phyloP scores from a whole-genome alignment of 345 rosid genomes.

The Eucalyptus shirleyi region DNA sequence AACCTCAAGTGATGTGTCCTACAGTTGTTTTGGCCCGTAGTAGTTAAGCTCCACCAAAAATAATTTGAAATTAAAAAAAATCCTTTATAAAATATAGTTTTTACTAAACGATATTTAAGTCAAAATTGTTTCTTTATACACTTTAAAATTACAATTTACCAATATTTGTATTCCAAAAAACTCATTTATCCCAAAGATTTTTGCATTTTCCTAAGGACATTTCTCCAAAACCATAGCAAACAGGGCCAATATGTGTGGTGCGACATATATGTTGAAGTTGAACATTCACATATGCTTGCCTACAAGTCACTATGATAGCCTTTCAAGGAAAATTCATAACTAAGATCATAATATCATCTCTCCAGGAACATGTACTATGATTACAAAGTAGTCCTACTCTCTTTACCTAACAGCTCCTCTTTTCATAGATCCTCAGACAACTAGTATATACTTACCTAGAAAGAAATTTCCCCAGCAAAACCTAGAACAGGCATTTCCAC shows the following conservation, averaged over 20 bases:
- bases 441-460: background rate
- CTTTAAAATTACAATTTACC: too few relatives aligned
- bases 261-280: fast-evolving
- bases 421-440: background rate
- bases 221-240: too few relatives aligned
- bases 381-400: background rate
- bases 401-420: background rate
- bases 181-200: too few relatives aligned
- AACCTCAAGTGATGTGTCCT: too few relatives aligned
- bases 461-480: background rate
- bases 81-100: too few relatives aligned
- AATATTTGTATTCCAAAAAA: too few relatives aligned
- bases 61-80: too few relatives aligned
- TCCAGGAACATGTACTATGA: background rate
- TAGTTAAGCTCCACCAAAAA: too few relatives aligned
- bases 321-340: background rate
- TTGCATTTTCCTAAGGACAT: fast-evolving
- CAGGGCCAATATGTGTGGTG: fast-evolving
- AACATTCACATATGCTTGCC: background rate
- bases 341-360: background rate
- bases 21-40: fast-evolving
- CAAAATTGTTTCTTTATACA: too few relatives aligned
- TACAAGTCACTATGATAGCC: background rate
- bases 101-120: too few relatives aligned
- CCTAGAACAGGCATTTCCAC: background rate